Conservation (phyloP, 192 early-diverging fungal genomes). For the Cetraspora pellucida region DNA sequence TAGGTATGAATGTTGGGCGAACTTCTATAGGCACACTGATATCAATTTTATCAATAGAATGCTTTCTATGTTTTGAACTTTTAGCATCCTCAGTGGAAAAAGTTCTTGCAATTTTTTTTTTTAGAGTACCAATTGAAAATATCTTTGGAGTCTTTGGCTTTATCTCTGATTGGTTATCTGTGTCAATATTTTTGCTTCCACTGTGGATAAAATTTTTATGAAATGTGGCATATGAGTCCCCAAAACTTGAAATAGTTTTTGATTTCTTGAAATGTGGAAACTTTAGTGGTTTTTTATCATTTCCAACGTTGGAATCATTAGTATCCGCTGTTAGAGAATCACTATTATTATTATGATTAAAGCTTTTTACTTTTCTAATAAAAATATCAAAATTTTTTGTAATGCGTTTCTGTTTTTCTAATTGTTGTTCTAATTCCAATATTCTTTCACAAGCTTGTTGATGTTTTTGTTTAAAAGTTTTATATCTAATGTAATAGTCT, state of each 20-base stretch:
- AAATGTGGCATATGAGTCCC: no score
- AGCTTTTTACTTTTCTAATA: not conserved
- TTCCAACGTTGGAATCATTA: not conserved
- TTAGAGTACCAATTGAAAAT: no score
- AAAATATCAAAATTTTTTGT: conserved; percentile 11
- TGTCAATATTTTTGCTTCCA: no score
- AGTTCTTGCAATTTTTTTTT: no score
- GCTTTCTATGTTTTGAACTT: no score
- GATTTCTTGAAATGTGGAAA: not conserved
- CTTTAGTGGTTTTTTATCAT: not conserved
- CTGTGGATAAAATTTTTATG: no score
- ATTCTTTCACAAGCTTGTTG: not conserved
- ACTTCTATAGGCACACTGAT: no score
- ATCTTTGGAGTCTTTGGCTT: no score
- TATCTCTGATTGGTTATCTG: no score
- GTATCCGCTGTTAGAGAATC: not conserved
- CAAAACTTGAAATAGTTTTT: not conserved
- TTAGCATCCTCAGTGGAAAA: no score
- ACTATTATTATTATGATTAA: not conserved
- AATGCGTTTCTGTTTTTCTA: conserved; percentile 5
- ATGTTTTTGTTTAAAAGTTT: not conserved
- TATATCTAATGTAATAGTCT: conserved; percentile 31
- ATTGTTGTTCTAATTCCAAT: conserved; percentile 10
- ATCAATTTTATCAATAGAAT: no score
- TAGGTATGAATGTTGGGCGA: no score